Conservation (phyloP, 306 rosid species). For the Clitoria ternatea region DNA sequence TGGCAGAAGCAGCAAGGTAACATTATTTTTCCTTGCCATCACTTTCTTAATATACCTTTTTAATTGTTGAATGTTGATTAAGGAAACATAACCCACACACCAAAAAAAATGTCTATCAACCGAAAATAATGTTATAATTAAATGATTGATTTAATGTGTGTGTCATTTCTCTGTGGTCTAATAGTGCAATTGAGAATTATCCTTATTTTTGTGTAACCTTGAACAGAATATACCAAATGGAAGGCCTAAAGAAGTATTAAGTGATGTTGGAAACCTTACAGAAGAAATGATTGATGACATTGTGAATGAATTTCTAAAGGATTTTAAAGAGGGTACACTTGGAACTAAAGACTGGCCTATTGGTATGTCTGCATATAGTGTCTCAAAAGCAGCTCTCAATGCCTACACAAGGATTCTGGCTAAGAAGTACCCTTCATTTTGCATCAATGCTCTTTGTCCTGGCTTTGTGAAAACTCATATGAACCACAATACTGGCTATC, state of each 20-base stretch:
- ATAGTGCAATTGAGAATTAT: not conserved
- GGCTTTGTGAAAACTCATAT: conserved; percentile 42
- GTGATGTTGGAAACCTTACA: conserved; percentile 40
- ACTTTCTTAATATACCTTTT: too few species aligned
- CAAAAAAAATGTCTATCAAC: too few species aligned
- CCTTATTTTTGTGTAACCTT: not conserved
- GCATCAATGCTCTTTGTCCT: conserved; percentile 35
- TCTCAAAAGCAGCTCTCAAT: conserved; percentile 46
- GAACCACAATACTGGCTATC: conserved; percentile 17
- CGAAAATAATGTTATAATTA: too few species aligned
- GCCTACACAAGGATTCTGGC: conserved; percentile 46
- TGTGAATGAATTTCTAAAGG: conserved; percentile 34
- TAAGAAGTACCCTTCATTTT: conserved; percentile 19
- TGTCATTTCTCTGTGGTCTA: too few species aligned
- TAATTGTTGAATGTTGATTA: too few species aligned
- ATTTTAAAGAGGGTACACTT: conserved; percentile 38
- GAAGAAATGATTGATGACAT: conserved; percentile 43
- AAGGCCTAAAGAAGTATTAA: conserved; percentile 31
- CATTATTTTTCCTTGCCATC: too few species aligned
- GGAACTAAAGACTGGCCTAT: conserved; percentile 44
- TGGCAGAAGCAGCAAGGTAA: too few species aligned
- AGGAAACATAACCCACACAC: too few species aligned
- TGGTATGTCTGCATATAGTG: not conserved
- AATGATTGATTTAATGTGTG: not conserved
- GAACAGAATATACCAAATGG: conserved; percentile 35